Percentiles rank a stretch among this genome's conserved stretches.
Evolutionary conservation across 2,329 filamentous ascomycete species (phyloP).

Genomic region (Colletotrichum tanaceti): DNA sequence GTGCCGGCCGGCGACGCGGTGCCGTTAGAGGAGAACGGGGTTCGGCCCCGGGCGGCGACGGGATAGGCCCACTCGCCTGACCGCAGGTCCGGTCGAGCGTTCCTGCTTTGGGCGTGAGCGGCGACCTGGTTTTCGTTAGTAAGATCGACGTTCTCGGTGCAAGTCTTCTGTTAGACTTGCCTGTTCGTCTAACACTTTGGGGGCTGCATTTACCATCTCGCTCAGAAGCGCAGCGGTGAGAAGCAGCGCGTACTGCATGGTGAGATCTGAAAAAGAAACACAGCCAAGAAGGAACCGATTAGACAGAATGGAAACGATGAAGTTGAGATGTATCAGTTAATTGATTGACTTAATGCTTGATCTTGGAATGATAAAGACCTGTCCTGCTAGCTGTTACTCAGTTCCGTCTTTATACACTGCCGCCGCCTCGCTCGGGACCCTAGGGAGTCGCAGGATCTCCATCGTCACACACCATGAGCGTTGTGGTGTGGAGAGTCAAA

Average conservation of each 20-base stretch:
- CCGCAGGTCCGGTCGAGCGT: slow-evolving; percentile 2
- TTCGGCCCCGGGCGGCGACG: slow-evolving; percentile 6
- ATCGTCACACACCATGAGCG: not conserved
- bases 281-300: not conserved
- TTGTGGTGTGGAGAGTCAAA: not conserved
- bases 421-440: not conserved
- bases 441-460: slow-evolving; percentile 5
- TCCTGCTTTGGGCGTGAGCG: slow-evolving; percentile 13
- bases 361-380: too few relatives aligned
- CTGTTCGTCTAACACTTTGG: slow-evolving; percentile 9
- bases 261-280: not conserved
- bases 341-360: not conserved
- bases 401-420: slow-evolving; percentile 16
- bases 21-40: slow-evolving; percentile 23
- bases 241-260: slow-evolving; percentile 20
- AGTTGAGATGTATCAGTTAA: not conserved
- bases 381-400: not conserved
- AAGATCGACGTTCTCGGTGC: not conserved
- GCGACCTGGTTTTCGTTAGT: slow-evolving; percentile 16
- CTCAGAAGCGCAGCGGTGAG: slow-evolving; percentile 10
- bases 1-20: slow-evolving; percentile 22
- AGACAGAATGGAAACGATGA: not conserved
- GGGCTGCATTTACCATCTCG: slow-evolving; percentile 12
- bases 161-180: slow-evolving; percentile 8
- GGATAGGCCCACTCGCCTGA: slow-evolving; percentile 3